Conservation (phyloP, 495 filamentous ascomycete genomes). For the Penicillium argentinense region DNA sequence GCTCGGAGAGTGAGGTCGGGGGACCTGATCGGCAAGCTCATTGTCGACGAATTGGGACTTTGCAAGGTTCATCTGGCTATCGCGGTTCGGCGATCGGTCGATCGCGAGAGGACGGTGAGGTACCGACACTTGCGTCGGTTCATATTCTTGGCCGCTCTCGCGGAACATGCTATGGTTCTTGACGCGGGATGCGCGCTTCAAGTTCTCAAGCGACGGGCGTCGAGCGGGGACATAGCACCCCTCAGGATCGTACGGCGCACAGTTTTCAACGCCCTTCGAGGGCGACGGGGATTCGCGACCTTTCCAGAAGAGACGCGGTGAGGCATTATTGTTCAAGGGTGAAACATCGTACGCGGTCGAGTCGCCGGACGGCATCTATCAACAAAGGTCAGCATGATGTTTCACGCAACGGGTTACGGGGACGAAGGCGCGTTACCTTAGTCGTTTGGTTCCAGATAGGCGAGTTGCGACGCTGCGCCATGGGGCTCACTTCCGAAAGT, state of each 20-base stretch:
- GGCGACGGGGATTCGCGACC: slow-evolving; percentile 64
- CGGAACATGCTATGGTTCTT: slow-evolving; percentile 96
- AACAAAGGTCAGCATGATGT: slow-evolving; percentile 32
- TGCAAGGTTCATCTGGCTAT: slow-evolving; percentile 61
- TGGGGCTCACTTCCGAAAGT: slow-evolving; percentile 55
- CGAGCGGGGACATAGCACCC: slow-evolving; percentile 65
- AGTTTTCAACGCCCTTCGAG: slow-evolving; percentile 68
- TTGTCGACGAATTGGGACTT: slow-evolving; percentile 37
- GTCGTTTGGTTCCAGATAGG: slow-evolving; percentile 69
- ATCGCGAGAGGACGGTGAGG: slow-evolving; percentile 76
- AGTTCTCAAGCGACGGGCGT: slow-evolving; percentile 85
- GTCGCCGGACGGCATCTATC: slow-evolving; percentile 55
- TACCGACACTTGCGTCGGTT: slow-evolving; percentile 71
- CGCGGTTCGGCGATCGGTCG: slow-evolving; percentile 53
- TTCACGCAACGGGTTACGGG: slow-evolving; percentile 5
- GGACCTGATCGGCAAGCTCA: slow-evolving; percentile 28
- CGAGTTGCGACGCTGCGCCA: slow-evolving; percentile 66
- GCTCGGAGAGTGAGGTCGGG: slow-evolving; percentile 60
- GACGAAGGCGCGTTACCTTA: slow-evolving; percentile 50
- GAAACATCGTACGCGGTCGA: slow-evolving; percentile 77
- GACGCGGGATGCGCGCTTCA: slow-evolving; percentile 90
- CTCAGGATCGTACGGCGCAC: slow-evolving; percentile 56
- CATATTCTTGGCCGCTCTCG: slow-evolving; percentile 85
- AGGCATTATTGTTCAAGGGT: slow-evolving; percentile 63
- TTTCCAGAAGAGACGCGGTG: slow-evolving; percentile 84